Base-by-base conservation (phyloP, 768 basidiomycete species). In the Leccinum disarticulatum region DNA sequence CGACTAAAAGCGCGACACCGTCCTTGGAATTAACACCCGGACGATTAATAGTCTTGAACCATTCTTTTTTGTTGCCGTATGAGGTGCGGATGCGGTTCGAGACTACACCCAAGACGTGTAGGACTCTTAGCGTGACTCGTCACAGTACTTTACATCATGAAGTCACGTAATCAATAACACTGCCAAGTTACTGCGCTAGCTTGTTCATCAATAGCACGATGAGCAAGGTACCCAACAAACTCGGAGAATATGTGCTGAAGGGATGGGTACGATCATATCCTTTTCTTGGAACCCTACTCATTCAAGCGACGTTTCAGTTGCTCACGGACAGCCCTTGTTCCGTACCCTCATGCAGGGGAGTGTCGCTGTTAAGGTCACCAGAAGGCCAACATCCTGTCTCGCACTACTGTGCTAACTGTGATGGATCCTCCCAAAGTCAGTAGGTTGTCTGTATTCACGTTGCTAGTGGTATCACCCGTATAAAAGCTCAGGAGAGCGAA, bases 361-460 rank as follows among this genome's bases (percentile, higher is more conserved):
- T 87, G n/a, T 92, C 90, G 8, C 72, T 91, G n/a, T 74, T 93
- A 78, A 82, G 86, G 64, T 88, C 91, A 25, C 90, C 90, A 0
- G 77, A 74, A 28, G 80, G 77, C 46, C 77, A 65, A 56, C 70
- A 73, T 15, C 81, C 84, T 6, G 66, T 76, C 13, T 65, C 74
- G 11, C 76, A 80, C 59, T 80, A 88, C 60, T 93, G 91, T 68
- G 87, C 80, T 6, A 84, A 80, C 57, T 92, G 91, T 60, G 80
- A 85, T 59, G 75, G 66, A n/a, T 62, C 70, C 54, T 66, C 74
- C 3, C 62, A 68, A 65, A 58, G 80, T 76, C 67, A 64, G 77
- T 63, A 43, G 4, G 57, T 46, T 54, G 3, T 27, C 35, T 61
- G n/a, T 31, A 27, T 35, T 63, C 41, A 8, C 19, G 22, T 47